Evolutionary conservation across 2,329 filamentous ascomycete species (phyloP).

Genomic region (Hansfordia pulvinata): DNA sequence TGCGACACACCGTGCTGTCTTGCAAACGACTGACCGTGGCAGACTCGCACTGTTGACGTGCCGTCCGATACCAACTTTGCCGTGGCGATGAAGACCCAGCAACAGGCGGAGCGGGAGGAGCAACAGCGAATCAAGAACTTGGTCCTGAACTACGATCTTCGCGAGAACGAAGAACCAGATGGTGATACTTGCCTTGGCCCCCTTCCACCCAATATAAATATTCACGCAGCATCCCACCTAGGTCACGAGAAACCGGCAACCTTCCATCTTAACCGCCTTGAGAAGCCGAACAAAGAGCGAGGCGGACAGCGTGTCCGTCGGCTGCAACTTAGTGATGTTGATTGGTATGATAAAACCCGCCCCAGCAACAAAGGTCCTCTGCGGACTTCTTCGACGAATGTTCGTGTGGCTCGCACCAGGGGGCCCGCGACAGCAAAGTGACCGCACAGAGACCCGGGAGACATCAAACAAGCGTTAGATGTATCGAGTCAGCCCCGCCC

Average conservation of each 20-base stretch:
- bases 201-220: slow-evolving; percentile 32
- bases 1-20: slow-evolving; percentile 1
- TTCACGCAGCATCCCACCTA: slow-evolving; percentile 29
- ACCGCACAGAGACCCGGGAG: too few relatives aligned
- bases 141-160: slow-evolving; percentile 89
- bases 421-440: too few relatives aligned
- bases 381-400: too few relatives aligned
- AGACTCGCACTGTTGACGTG: slow-evolving; percentile 86
- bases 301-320: slow-evolving; percentile 75
- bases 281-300: slow-evolving; percentile 46
- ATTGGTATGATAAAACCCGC: slow-evolving; percentile 58
- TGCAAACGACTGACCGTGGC: slow-evolving; percentile 7
- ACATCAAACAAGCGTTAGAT: too few relatives aligned
- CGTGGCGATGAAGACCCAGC: slow-evolving; percentile 89
- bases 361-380: too few relatives aligned
- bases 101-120: slow-evolving; percentile 88
- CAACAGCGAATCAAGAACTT: slow-evolving; percentile 97
- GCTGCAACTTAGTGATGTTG: slow-evolving; percentile 89
- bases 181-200: slow-evolving; percentile 44
- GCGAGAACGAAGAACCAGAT: slow-evolving; percentile 68
- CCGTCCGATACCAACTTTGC: slow-evolving; percentile 89
- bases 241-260: slow-evolving; percentile 35
- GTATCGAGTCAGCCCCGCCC: too few relatives aligned
- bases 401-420: too few relatives aligned
- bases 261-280: slow-evolving; percentile 39